Conservation (phyloP, 2,329 filamentous ascomycete genomes). For the Phaeosphaeriaceae sp. region DNA sequence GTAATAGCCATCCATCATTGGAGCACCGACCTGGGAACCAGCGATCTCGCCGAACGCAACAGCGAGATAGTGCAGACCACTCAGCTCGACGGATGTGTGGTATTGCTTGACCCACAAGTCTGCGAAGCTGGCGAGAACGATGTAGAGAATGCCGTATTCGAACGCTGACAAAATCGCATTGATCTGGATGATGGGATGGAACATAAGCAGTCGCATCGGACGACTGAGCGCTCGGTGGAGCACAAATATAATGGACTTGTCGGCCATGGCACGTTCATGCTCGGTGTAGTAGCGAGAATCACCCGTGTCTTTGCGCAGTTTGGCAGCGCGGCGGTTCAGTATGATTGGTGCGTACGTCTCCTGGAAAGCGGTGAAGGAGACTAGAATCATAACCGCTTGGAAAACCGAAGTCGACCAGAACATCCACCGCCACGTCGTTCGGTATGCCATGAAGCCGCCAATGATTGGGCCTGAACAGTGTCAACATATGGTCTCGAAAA, state of each 20-base stretch:
- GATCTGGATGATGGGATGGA: constrained; percentile 61
- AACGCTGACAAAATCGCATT: constrained; percentile 38
- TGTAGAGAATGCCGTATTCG: constrained; percentile 48
- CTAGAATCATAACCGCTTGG: constrained; percentile 35
- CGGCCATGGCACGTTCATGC: constrained; percentile 30
- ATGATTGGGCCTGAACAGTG: constrained; percentile 27
- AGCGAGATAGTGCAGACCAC: constrained; percentile 32
- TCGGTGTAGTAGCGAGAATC: constrained; percentile 67
- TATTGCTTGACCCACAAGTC: constrained; percentile 33
- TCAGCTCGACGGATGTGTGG: constrained; percentile 22
- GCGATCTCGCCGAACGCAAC: constrained; percentile 62
- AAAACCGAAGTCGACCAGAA: constrained; percentile 38
- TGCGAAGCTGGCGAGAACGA: constrained; percentile 38
- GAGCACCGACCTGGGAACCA: constrained; percentile 62
- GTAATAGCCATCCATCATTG: constrained; percentile 19
- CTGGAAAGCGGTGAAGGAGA: constrained; percentile 42
- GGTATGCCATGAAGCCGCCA: constrained; percentile 34
- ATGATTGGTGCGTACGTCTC: constrained; percentile 58
- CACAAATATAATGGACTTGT: constrained; percentile 45
- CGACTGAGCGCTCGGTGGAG: constrained; percentile 54
- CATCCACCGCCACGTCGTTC: constrained; percentile 39
- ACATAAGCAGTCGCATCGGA: constrained; percentile 62
- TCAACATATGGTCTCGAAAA: no score
- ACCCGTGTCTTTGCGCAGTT: constrained; percentile 59
- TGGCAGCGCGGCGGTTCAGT: constrained; percentile 41